Evolutionary conservation across 2,329 filamentous ascomycete species (phyloP).

Genomic region (Chalaropsis ovoidea): DNA sequence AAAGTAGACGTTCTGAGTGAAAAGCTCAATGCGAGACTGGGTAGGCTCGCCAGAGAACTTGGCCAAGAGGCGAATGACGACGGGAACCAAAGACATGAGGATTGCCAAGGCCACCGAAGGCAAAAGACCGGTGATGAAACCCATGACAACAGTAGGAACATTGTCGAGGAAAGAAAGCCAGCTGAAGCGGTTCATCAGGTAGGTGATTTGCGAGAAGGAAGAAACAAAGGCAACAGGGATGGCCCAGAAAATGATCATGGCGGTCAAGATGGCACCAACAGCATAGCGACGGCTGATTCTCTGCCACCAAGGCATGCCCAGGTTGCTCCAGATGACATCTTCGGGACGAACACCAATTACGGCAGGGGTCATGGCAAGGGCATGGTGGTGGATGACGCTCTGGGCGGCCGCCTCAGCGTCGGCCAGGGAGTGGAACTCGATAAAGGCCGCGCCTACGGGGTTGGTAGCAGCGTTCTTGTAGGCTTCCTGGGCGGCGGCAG

Average conservation of each 20-base stretch:
- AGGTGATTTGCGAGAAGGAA: conserved; percentile 72
- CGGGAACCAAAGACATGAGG: conserved; percentile 76
- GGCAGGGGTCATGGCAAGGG: conserved; percentile 75
- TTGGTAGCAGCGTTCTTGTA: conserved; percentile 56
- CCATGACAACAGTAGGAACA: conserved; percentile 61
- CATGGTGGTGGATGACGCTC: conserved; percentile 74
- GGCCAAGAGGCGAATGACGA: conserved; percentile 62
- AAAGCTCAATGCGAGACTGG: conserved; percentile 68
- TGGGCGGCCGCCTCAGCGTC: conserved; percentile 83
- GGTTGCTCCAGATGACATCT: conserved; percentile 80
- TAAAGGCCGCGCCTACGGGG: conserved; percentile 68
- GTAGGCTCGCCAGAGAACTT: conserved; percentile 73
- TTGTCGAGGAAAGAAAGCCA: conserved; percentile 63
- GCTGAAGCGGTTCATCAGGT: conserved; percentile 53
- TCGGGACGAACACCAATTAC: conserved; percentile 72
- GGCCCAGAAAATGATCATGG: conserved; percentile 79
- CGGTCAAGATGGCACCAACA: conserved; percentile 61
- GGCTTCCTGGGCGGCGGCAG: conserved; percentile 55
- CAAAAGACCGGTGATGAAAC: conserved; percentile 74
- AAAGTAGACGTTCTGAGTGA: conserved; percentile 86
- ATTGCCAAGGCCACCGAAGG: conserved; percentile 69
- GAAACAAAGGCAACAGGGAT: conserved; percentile 69
- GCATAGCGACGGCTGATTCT: conserved; percentile 60
- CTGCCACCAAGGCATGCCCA: conserved; percentile 81
- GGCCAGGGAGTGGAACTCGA: conserved; percentile 75